A percentile compares a stretch with the other conserved stretches of the same genome.
Conservation (phyloP, 768 basidiomycete species). For the Filobasidium wieringae region DNA sequence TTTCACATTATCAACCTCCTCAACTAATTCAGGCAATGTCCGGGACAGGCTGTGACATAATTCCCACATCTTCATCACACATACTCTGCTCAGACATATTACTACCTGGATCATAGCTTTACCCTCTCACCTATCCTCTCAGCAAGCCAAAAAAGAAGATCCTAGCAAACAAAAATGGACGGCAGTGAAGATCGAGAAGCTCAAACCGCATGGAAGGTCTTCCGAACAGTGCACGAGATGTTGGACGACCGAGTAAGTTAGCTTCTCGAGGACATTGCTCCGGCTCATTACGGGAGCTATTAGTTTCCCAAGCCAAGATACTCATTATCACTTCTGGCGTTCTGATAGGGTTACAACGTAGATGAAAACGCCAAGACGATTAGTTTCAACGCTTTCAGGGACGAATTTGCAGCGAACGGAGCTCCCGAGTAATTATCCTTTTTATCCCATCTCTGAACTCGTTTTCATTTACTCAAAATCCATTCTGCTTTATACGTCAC, state of each 20-base stretch:
- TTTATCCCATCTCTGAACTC: background rate
- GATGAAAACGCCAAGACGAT: constrained; percentile 88
- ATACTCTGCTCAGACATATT: too few species aligned
- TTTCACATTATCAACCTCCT: too few species aligned
- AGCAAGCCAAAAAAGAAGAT: background rate
- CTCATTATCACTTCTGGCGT: too few species aligned
- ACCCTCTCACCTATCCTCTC: background rate
- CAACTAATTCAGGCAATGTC: too few species aligned
- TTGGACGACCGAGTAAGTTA: constrained; percentile 75
- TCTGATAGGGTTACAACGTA: constrained; percentile 77
- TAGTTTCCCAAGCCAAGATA: too few species aligned
- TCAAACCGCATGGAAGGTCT: constrained; percentile 85
- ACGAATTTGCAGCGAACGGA: constrained; percentile 57
- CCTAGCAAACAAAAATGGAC: constrained; percentile 42
- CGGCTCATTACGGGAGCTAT: constrained; percentile 10
- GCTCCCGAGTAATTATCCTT: constrained; percentile 63
- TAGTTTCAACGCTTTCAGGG: constrained; percentile 66
- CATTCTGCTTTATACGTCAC: constrained; percentile 6
- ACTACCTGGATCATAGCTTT: too few species aligned
- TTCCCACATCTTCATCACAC: too few species aligned
- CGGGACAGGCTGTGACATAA: too few species aligned
- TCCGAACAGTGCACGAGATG: constrained; percentile 89
- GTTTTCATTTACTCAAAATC: background rate
- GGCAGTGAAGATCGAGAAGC: constrained; percentile 38
- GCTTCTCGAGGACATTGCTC: constrained; percentile 21